Evolutionary conservation across 257 asterid genomes (phyloP), one percentile per base, ranked within the genome.

Genomic region (Linaria vulgaris): DNA sequence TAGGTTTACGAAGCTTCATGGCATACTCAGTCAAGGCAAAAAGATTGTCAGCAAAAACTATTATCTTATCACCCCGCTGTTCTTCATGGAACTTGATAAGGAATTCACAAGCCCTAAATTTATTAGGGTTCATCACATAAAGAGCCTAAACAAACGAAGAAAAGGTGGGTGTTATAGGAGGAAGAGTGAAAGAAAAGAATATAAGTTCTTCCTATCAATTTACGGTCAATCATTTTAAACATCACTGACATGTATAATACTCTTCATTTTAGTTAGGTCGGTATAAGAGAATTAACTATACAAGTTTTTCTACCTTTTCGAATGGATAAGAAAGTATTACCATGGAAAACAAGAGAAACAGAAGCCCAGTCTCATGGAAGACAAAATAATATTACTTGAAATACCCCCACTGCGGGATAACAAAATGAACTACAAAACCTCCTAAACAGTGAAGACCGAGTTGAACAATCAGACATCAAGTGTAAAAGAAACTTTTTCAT

Each of bases 71-170:
- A 48, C 95, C 87, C 56, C 99, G 87, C 80, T 90, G 90, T 69
- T 85, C 84, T 80, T 94, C 99, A 54, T 94, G 99, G 79, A 90
- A 94, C 67, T 85, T 84, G 71, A 94, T 90, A 72, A 94, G 95
- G 73, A 84, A 94, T 72, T 90, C 99, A 56, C 99, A 94, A 37
- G 97, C 99, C 82, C 95, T 80, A 76, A 94, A 94, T 70, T 94
- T 94, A 66, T 94, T 94, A 38, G 97, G 97, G 76, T 94, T 94
- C 99, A 94, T 94, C 74, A 94, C 99, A 72, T 94, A 94, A 48
- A 90, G 97, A 61, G 99, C 99, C 99, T 94, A 69, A 66, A 74
- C 47, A 50, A 53, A 60, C 65, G 59, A 48, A 34, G 56, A 53
- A 55, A 49, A 34, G 11, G 9, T 34, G 10, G 9, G 41, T 27